phyloP scores from a whole-genome alignment of 768 basidiomycete genomes.

The Tylopilus rubrobrunneus region DNA sequence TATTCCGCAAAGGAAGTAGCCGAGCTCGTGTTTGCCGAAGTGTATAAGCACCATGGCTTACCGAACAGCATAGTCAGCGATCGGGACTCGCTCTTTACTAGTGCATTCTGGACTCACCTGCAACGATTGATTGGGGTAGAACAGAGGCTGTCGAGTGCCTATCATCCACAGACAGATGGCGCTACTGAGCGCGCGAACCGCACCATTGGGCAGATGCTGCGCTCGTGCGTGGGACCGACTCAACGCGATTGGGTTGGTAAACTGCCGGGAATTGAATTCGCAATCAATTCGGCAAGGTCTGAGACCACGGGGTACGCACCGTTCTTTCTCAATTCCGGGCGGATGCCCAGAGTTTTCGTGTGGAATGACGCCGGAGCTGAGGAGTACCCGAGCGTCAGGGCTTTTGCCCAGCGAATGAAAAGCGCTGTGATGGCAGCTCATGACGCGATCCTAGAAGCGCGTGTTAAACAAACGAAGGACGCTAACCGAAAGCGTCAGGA shows the following conservation, averaged over 20 bases:
- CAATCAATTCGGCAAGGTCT: too few species aligned
- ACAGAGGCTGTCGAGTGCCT: too few species aligned
- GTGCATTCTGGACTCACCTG: not conserved
- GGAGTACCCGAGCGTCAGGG: constrained; percentile 27
- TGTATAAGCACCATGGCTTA: constrained; percentile 30
- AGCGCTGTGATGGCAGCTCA: too few species aligned
- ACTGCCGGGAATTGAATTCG: too few species aligned
- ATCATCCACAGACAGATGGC: too few species aligned
- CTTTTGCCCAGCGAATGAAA: constrained; percentile 25
- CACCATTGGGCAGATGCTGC: not conserved
- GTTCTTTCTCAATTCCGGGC: too few species aligned
- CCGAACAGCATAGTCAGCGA: constrained; percentile 20
- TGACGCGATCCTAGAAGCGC: too few species aligned
- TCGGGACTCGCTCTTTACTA: too few species aligned
- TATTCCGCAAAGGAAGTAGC: constrained; percentile 35
- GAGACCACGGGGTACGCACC: too few species aligned
- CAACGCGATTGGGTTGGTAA: constrained; percentile 19
- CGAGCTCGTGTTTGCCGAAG: constrained; percentile 32
- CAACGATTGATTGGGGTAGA: too few species aligned
- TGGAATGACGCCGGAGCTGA: not conserved
- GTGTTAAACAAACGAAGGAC: constrained; percentile 26
- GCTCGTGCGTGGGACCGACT: not conserved
- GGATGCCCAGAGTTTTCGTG: too few species aligned
- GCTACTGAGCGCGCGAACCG: not conserved
- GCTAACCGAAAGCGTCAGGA: constrained; percentile 1